Evolutionary conservation across 768 basidiomycete genomes (phyloP).

Genomic region (Tylopilus sp.): DNA sequence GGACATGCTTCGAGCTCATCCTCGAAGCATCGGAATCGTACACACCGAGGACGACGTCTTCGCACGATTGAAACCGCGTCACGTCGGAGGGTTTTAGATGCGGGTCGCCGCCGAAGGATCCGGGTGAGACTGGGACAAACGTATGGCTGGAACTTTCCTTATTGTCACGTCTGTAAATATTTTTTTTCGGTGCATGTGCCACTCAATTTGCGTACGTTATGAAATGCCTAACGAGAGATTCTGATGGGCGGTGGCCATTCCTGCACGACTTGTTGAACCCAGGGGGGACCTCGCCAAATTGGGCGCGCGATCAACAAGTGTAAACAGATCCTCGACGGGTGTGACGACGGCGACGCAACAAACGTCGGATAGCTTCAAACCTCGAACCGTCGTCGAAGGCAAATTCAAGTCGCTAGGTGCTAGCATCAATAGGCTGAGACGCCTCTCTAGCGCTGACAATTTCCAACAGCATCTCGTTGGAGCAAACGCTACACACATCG

Average conservation of each 20-base stretch:
- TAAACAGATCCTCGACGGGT: slow-evolving; percentile 9
- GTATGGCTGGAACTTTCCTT: too few relatives aligned
- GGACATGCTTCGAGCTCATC: slow-evolving; percentile 10
- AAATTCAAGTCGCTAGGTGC: background rate
- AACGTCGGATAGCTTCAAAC: background rate
- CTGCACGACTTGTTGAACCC: too few relatives aligned
- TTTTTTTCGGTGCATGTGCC: background rate
- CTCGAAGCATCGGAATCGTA: slow-evolving; percentile 8
- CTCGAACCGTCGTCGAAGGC: background rate
- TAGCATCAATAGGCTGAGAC: background rate
- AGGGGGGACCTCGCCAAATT: background rate
- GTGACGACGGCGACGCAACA: slow-evolving; percentile 11
- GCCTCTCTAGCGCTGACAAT: background rate
- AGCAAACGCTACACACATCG: background rate
- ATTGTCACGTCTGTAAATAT: background rate
- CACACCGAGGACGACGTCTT: slow-evolving; percentile 21
- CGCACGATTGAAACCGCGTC: slow-evolving; percentile 6
- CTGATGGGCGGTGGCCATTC: too few relatives aligned
- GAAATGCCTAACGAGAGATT: too few relatives aligned
- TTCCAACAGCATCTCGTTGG: background rate
- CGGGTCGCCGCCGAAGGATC: too few relatives aligned
- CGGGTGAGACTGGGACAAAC: too few relatives aligned
- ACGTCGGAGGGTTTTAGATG: background rate
- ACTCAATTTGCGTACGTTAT: too few relatives aligned
- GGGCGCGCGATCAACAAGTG: slow-evolving; percentile 5